phyloP scores from a whole-genome alignment of 2,329 filamentous ascomycete genomes.

The Epichloe baconii region DNA sequence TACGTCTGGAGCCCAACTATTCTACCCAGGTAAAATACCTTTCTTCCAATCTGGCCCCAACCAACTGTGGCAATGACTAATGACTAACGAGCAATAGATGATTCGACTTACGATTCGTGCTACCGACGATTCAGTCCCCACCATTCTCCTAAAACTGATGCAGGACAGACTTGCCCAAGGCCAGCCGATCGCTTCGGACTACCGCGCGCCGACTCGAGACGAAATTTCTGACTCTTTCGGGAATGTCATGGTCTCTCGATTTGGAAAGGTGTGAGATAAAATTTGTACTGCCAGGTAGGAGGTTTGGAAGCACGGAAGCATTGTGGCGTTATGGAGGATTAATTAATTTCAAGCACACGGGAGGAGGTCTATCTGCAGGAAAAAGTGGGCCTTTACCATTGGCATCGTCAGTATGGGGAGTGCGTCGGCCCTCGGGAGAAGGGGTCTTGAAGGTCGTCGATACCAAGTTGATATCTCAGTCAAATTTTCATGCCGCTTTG shows the following conservation, averaged over 20 bases:
- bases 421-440: neutral
- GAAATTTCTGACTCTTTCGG: constrained; percentile 44
- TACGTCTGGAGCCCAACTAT: constrained; percentile 92
- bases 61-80: neutral
- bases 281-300: neutral
- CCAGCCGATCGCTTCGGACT: constrained; percentile 26
- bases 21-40: constrained; percentile 61
- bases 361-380: neutral
- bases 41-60: neutral
- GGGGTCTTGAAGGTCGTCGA: neutral
- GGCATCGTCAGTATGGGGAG: neutral
- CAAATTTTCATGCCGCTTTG: neutral
- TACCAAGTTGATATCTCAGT: neutral
- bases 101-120: constrained; percentile 86
- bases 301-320: constrained; percentile 19
- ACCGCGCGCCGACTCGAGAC: constrained; percentile 26
- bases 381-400: neutral
- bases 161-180: constrained; percentile 61
- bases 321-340: constrained; percentile 16
- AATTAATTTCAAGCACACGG: neutral
- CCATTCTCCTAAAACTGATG: constrained; percentile 72
- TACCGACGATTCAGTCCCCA: constrained; percentile 80
- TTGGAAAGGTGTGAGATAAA: neutral
- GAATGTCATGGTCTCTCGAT: constrained; percentile 38
- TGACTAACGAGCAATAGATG: constrained; percentile 48